Evolutionary conservation across 116 monocot genomes (phyloP).

Genomic region (Dioscorea cayenensis): DNA sequence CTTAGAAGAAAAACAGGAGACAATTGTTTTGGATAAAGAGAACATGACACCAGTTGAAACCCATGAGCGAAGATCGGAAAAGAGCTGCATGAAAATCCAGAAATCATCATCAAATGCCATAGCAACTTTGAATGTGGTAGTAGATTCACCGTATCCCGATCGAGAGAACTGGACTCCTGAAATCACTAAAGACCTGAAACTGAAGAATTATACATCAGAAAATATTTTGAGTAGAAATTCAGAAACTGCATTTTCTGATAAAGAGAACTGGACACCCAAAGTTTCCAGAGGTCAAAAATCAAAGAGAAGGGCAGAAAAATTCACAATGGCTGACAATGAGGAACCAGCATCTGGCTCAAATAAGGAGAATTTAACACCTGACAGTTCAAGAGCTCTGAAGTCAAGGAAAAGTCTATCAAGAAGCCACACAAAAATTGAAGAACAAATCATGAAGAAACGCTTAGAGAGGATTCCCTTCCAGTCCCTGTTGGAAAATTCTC

Average conservation of each 20-base stretch:
- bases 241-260: not conserved
- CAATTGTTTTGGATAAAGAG: conserved; percentile 19
- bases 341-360: conserved; percentile 20
- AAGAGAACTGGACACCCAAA: conserved; percentile 13
- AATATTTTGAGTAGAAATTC: not conserved
- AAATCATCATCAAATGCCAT: conserved; percentile 1
- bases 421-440: conserved; percentile 26
- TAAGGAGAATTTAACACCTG: conserved; percentile 45
- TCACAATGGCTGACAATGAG: not conserved
- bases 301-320: not conserved
- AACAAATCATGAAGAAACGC: conserved; percentile 31
- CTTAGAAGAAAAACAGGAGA: not conserved
- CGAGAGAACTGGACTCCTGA: conserved; percentile 12
- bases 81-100: not conserved
- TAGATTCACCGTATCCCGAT: not conserved
- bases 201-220: not conserved
- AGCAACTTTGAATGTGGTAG: not conserved
- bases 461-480: conserved; percentile 68
- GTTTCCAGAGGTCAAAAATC: not conserved
- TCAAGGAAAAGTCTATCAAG: conserved; percentile 16
- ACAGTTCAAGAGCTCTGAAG: conserved; percentile 12
- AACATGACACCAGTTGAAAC: conserved; percentile 19
- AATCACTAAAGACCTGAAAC: too few relatives aligned
- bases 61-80: not conserved
- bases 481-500: conserved; percentile 34